Evolutionary conservation across 352 stramenopile species (phyloP).

Genomic region (Globisporangium megalacanthum): DNA sequence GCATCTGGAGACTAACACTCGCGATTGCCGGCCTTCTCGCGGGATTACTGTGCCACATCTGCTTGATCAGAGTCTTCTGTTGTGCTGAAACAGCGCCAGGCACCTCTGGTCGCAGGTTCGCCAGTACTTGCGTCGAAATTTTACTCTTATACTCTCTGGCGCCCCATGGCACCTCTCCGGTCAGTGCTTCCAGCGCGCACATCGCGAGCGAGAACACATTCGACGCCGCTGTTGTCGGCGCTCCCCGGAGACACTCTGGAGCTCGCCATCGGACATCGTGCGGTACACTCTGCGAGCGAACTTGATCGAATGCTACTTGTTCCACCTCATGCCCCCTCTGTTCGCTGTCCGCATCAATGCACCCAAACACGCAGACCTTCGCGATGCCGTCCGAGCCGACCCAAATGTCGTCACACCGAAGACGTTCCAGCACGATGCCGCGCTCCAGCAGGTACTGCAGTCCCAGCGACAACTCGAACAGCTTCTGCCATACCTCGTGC

Average conservation of each 20-base stretch:
- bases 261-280: slow-evolving; percentile 1
- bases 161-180: slow-evolving; percentile 1
- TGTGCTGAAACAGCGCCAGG: not conserved
- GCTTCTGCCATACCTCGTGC: not conserved
- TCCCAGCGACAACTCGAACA: slow-evolving; percentile 16
- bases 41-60: not conserved
- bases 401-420: slow-evolving; percentile 5
- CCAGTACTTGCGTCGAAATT: not conserved
- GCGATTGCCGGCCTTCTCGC: not conserved
- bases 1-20: not conserved
- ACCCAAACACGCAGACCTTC: slow-evolving; percentile 3
- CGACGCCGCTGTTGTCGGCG: not conserved
- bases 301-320: not conserved
- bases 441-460: slow-evolving; percentile 23
- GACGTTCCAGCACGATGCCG: not conserved
- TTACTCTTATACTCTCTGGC: not conserved
- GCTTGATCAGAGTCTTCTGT: not conserved
- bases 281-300: no score
- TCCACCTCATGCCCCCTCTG: not conserved
- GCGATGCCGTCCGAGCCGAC: slow-evolving; percentile 2
- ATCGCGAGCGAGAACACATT: slow-evolving; percentile 3
- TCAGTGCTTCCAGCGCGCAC: slow-evolving; percentile 4
- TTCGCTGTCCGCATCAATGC: not conserved
- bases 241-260: not conserved
- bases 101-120: not conserved